Conservation (phyloP, 768 basidiomycete genomes). For the Termitomyces sp. region DNA sequence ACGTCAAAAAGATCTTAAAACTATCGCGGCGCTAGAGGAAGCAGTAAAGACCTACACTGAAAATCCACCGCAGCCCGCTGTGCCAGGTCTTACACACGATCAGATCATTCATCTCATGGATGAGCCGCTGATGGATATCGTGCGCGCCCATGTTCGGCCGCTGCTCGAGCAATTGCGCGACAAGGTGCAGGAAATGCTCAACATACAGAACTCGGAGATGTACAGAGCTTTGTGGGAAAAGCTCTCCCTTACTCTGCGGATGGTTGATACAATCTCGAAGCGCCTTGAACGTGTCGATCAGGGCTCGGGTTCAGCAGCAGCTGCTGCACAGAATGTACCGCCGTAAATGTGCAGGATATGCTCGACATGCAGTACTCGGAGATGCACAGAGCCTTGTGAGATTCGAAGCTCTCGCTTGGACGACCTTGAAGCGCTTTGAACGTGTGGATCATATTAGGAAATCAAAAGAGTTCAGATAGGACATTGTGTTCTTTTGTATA, state of each 20-base stretch:
- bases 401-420: too few species aligned
- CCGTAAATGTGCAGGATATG: too few species aligned
- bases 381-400: too few species aligned
- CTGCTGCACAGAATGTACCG: neutral
- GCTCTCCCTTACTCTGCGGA: slow-evolving; percentile 13
- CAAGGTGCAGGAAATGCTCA: slow-evolving; percentile 18
- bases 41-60: slow-evolving; percentile 18
- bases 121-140: slow-evolving; percentile 18
- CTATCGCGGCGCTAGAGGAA: slow-evolving; percentile 19
- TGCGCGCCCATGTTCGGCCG: slow-evolving; percentile 18
- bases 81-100: slow-evolving; percentile 14
- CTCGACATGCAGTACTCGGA: too few species aligned
- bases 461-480: too few species aligned
- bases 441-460: too few species aligned
- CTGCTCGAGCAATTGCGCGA: slow-evolving; percentile 16
- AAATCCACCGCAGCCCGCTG: slow-evolving; percentile 14
- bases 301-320: neutral
- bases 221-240: slow-evolving; percentile 21
- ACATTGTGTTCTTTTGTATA: too few species aligned
- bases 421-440: too few species aligned
- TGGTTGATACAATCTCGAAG: slow-evolving; percentile 15
- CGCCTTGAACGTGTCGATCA: slow-evolving; percentile 5
- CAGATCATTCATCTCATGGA: slow-evolving; percentile 19
- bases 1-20: slow-evolving; percentile 12
- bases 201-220: slow-evolving; percentile 16